Evolutionary conservation across 768 basidiomycete genomes (phyloP), one percentile per base, ranked within the genome.

Genomic region (Crucibulum laeve): DNA sequence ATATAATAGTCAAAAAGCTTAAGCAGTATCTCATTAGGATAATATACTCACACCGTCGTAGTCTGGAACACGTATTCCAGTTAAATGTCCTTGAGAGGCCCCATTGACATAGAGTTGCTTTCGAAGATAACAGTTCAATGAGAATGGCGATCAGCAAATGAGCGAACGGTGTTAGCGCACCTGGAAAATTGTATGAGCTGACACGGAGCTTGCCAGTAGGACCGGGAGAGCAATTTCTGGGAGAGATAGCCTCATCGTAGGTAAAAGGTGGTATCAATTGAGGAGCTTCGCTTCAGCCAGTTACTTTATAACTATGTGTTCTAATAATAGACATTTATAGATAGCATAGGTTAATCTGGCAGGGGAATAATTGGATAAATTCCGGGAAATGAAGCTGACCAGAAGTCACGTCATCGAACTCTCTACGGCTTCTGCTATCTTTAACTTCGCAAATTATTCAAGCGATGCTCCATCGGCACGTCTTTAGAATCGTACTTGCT

Each of bases 101-200:
- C 76, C 76, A 50, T 79, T 78, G 37, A 79, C 73, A 46, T 69
- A 74, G 25, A 77, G 45, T 57, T 76, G 65, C 70, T 73, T 42
- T 3, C 26, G 7, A 17, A 25, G 17, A 19, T 13, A 17, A 13
- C 13, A 10, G 10, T 36, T 8, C 18, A 36, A 13, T 36, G 11
- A 36, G 13, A 19, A 36, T 10, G n/a, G n/a, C n/a, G n/a, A n/a
- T n/a, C n/a, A 36, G 10, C 8, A 36, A 8, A 13, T 36, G 11
- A 18, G 35, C 8, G 11, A 14, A 36, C 35, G 17, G 18, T n/a
- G n/a, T n/a, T n/a, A n/a, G 18, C 35, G 18, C 8, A 36, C 35
- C 35, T 36, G 35, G 35, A 36, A 30, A 19, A 36, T 36, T 8
- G 11, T 36, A 3, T 36, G 35, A 8, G 2, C 35, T 1, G 35